phyloP scores from a whole-genome alignment of 352 stramenopile species.

The Pythium aquatile region DNA sequence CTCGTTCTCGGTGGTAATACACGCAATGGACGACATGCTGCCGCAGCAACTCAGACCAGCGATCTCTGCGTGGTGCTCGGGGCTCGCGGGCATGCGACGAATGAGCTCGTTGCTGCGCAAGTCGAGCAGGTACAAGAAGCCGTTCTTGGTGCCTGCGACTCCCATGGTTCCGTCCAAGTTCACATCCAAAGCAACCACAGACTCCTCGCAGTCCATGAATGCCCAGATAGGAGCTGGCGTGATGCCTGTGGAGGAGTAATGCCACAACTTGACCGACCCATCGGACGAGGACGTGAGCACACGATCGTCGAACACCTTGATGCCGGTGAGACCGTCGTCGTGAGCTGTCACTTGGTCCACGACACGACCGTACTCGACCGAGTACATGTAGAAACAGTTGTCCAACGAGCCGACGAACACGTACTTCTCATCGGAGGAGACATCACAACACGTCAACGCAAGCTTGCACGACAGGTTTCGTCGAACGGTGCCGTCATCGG shows the following conservation, averaged over 20 bases:
- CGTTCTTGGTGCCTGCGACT: slow-evolving; percentile 64
- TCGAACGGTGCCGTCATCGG: slow-evolving; percentile 56
- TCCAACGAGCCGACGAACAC: slow-evolving; percentile 84
- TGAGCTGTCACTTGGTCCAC: slow-evolving; percentile 81
- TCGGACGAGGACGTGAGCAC: slow-evolving; percentile 76
- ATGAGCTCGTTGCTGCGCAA: slow-evolving; percentile 65
- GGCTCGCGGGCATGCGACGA: slow-evolving; percentile 54
- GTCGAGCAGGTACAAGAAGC: slow-evolving; percentile 76
- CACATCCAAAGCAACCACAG: slow-evolving; percentile 62
- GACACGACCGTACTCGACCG: slow-evolving; percentile 75
- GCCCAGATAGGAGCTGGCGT: slow-evolving; percentile 55
- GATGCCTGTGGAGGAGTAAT: slow-evolving; percentile 68
- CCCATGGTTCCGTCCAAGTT: slow-evolving; percentile 58
- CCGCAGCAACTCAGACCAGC: slow-evolving; percentile 64
- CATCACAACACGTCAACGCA: slow-evolving; percentile 62
- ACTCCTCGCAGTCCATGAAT: slow-evolving; percentile 80
- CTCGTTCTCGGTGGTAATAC: slow-evolving; percentile 69
- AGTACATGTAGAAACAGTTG: slow-evolving; percentile 88
- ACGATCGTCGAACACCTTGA: slow-evolving; percentile 77
- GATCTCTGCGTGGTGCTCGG: slow-evolving; percentile 54
- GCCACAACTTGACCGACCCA: slow-evolving; percentile 79
- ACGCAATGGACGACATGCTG: slow-evolving; percentile 48
- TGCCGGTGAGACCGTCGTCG: slow-evolving; percentile 69
- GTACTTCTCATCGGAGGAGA: slow-evolving; percentile 80
- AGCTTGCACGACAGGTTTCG: slow-evolving; percentile 76